phyloP scores from a whole-genome alignment of 768 basidiomycete species.

The Lactarius indigo region DNA sequence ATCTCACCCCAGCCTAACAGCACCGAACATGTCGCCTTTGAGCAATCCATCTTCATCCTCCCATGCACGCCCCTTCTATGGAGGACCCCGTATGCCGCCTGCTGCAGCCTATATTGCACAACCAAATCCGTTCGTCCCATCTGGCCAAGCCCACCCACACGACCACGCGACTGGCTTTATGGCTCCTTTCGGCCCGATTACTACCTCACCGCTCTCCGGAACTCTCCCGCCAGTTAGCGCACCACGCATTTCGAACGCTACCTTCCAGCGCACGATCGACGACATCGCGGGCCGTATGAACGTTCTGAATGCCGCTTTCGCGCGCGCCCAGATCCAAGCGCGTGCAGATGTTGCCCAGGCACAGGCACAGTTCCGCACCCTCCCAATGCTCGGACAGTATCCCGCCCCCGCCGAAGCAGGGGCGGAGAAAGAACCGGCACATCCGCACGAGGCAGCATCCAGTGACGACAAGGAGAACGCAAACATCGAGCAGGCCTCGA shows the following conservation, averaged over 20 bases:
- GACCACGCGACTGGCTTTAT: conserved; percentile 12
- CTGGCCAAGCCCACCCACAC: conserved; percentile 6
- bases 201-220: conserved; percentile 25
- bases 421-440: conserved; percentile 12
- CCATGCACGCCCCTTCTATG: conserved; percentile 11
- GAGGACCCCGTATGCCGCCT: conserved; percentile 11
- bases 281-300: conserved; percentile 48
- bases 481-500: conserved; percentile 25
- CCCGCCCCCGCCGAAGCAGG: conserved; percentile 8
- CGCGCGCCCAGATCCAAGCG: conserved; percentile 25
- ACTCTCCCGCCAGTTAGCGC: conserved; percentile 41
- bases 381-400: conserved; percentile 15
- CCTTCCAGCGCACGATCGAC: conserved; percentile 42
- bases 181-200: conserved; percentile 14
- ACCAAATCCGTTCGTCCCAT: conserved; percentile 9
- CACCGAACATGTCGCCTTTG: conserved; percentile 7
- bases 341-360: conserved; percentile 20
- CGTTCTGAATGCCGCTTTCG: conserved; percentile 31
- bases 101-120: conserved; percentile 2
- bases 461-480: conserved; percentile 39
- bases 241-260: conserved; percentile 40
- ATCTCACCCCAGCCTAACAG: not conserved
- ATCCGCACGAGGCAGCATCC: conserved; percentile 1
- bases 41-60: conserved; percentile 9
- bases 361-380: conserved; percentile 8